Conservation (phyloP, 1,284 basidiomycete genomes). For the Binderoboletus segoi region DNA sequence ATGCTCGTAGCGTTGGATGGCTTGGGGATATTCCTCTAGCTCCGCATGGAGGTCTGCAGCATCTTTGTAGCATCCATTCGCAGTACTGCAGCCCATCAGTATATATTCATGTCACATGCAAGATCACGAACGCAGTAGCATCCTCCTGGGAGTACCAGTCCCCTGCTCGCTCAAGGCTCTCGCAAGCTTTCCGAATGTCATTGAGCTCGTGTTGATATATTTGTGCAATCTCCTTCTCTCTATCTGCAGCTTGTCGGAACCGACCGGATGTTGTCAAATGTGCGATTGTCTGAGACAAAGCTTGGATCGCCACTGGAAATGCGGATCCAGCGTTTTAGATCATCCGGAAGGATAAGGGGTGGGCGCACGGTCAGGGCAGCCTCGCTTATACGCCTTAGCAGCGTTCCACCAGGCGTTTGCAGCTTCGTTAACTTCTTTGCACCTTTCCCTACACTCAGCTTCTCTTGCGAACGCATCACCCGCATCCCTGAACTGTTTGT, state of each 20-base stretch:
- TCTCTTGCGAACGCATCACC: conserved; percentile 89
- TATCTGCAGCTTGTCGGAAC: conserved; percentile 96
- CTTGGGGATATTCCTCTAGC: conserved; percentile 81
- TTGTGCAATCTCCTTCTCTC: conserved; percentile 96
- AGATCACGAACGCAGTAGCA: conserved; percentile 76
- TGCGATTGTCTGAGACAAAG: conserved; percentile 84
- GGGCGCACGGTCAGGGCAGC: conserved; percentile 71
- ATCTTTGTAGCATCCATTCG: conserved; percentile 94
- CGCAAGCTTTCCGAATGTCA: conserved; percentile 81
- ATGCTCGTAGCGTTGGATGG: conserved; percentile 88
- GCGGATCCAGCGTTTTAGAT: conserved; percentile 17
- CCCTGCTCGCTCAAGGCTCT: conserved; percentile 91
- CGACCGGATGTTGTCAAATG: conserved; percentile 85
- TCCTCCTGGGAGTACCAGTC: conserved; percentile 98
- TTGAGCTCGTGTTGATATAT: conserved; percentile 83
- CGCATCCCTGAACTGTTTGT: conserved; percentile 88
- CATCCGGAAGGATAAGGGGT: not conserved
- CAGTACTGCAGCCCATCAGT: conserved; percentile 63
- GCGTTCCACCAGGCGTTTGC: conserved; percentile 98
- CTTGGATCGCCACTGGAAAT: conserved; percentile 82
- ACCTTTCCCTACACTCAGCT: conserved; percentile 88
- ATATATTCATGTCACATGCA: not conserved
- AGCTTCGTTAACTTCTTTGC: conserved; percentile 87
- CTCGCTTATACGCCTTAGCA: conserved; percentile 90
- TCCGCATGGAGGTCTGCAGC: conserved; percentile 95